These are phyloP conservation scores for Catharanthus roseus DNA, from an alignment of 257 asterid genomes.

Conservation along the genomic window DNA sequence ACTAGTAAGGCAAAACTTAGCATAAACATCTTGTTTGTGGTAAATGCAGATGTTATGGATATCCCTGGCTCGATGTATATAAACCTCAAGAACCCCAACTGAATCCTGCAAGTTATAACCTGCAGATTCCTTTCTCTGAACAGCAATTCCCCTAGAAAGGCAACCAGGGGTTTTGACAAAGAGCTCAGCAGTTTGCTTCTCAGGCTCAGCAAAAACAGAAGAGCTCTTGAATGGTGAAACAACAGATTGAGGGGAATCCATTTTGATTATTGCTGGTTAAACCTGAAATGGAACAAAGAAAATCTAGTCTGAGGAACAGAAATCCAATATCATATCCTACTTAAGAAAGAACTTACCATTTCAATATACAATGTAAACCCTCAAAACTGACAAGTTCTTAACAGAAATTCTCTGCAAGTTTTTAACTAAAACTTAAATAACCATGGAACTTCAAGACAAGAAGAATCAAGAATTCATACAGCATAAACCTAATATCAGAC, in stretches of 20 bases:
- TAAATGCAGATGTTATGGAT: constrained; percentile 95
- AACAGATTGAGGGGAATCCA: constrained; percentile 94
- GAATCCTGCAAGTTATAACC: constrained; percentile 30
- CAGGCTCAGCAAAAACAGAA: constrained; percentile 41
- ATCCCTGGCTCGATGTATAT: constrained; percentile 82
- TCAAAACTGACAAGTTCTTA: neutral
- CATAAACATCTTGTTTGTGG: constrained; percentile 92
- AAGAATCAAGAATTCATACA: neutral
- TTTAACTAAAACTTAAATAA: neutral
- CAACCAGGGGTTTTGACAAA: constrained; percentile 27
- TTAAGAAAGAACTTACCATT: neutral
- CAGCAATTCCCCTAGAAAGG: constrained; percentile 25
- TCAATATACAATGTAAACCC: neutral
- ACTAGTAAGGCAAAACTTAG: constrained; percentile 74
- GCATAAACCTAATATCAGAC: neutral
- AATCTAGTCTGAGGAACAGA: neutral
- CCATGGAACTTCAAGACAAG: neutral
- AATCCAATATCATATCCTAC: neutral
- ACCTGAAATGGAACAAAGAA: constrained; percentile 30
- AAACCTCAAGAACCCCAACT: constrained; percentile 72
- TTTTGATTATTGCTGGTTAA: constrained; percentile 25
- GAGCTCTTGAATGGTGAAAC: constrained; percentile 77
- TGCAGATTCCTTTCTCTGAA: constrained; percentile 32
- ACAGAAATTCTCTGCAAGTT: neutral
- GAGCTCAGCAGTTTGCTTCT: constrained; percentile 43